Percentiles rank a stretch among this genome's conserved stretches.
Evolutionary conservation across 768 basidiomycete species (phyloP).

Genomic region (Lentinus tigrinus): DNA sequence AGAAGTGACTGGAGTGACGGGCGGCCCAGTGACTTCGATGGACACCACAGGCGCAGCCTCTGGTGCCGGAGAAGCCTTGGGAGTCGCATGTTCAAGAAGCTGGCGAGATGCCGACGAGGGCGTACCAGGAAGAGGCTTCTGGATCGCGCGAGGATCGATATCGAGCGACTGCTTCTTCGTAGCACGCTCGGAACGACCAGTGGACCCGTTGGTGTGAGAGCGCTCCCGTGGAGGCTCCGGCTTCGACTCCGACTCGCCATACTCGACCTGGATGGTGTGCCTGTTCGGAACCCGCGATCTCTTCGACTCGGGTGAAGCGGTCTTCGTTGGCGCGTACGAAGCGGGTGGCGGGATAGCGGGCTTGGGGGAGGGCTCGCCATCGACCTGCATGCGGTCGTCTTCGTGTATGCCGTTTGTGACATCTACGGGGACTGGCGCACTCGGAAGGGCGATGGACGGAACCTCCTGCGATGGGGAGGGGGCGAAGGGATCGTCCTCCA

Average conservation of each 20-base stretch:
- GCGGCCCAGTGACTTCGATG: constrained; percentile 34
- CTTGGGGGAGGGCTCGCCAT: constrained; percentile 7
- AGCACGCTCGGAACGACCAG: constrained; percentile 5
- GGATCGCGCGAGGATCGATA: constrained; percentile 3
- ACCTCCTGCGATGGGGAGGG: constrained; percentile 35
- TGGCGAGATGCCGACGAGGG: constrained; percentile 13
- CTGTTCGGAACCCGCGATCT: constrained; percentile 62
- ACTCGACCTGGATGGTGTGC: constrained; percentile 97
- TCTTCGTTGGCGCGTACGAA: constrained; percentile 33
- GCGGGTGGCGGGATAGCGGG: constrained; percentile 10
- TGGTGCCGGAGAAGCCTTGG: not conserved
- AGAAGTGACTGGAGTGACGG: constrained; percentile 21
- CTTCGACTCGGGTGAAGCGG: constrained; percentile 41
- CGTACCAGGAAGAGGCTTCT: constrained; percentile 34
- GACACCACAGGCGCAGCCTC: constrained; percentile 28
- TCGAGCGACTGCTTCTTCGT: constrained; percentile 22
- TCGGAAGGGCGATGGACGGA: constrained; percentile 20
- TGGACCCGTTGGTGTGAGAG: constrained; percentile 4
- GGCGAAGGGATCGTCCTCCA: constrained; percentile 77
- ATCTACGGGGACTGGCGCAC: not conserved
- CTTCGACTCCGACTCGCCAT: constrained; percentile 57
- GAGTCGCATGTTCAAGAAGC: constrained; percentile 12
- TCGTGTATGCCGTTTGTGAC: constrained; percentile 1
- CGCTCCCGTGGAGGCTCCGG: constrained; percentile 15
- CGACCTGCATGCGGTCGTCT: constrained; percentile 13